phyloP scores from a whole-genome alignment of 1,284 basidiomycete genomes.

The Ceratobasidium sp. region DNA sequence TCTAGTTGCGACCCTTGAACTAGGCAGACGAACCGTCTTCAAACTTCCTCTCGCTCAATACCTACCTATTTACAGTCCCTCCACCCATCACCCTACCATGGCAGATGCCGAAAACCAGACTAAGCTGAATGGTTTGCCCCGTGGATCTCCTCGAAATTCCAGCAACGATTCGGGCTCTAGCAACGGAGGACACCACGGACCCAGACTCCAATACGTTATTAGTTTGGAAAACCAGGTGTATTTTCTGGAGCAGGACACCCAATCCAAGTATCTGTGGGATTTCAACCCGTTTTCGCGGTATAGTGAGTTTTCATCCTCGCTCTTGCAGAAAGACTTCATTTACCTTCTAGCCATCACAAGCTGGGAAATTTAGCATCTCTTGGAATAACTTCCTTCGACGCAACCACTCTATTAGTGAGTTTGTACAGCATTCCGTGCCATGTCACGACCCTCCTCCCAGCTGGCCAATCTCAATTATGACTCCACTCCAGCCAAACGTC shows the following conservation, averaged over 20 bases:
- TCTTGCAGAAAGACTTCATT: background rate
- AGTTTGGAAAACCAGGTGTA: slow-evolving; percentile 24
- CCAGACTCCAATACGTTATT: slow-evolving; percentile 4
- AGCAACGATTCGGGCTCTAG: slow-evolving; percentile 31
- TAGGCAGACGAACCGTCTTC: slow-evolving; percentile 15
- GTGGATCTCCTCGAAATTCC: background rate
- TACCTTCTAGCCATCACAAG: slow-evolving; percentile 44
- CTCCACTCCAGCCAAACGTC: slow-evolving; percentile 74
- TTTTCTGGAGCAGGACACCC: background rate
- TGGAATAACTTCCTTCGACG: slow-evolving; percentile 56
- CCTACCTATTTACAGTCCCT: background rate
- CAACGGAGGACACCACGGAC: slow-evolving; percentile 5
- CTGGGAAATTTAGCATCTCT: slow-evolving; percentile 69
- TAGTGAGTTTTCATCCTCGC: slow-evolving; percentile 1
- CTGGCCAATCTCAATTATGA: slow-evolving; percentile 65
- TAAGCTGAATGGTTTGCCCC: slow-evolving; percentile 1
- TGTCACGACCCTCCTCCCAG: slow-evolving; percentile 1
- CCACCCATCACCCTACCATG: slow-evolving; percentile 10
- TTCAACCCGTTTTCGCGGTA: slow-evolving; percentile 32
- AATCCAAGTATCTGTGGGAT: background rate
- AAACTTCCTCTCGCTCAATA: background rate
- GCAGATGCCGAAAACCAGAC: slow-evolving; percentile 36
- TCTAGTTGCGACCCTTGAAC: background rate
- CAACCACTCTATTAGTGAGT: slow-evolving; percentile 65
- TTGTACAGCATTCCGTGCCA: slow-evolving; percentile 55